Percentiles rank a stretch among this genome's conserved stretches.
Evolutionary conservation across 2,329 filamentous ascomycete species (phyloP).

Genomic region (Fusarium temperatum): DNA sequence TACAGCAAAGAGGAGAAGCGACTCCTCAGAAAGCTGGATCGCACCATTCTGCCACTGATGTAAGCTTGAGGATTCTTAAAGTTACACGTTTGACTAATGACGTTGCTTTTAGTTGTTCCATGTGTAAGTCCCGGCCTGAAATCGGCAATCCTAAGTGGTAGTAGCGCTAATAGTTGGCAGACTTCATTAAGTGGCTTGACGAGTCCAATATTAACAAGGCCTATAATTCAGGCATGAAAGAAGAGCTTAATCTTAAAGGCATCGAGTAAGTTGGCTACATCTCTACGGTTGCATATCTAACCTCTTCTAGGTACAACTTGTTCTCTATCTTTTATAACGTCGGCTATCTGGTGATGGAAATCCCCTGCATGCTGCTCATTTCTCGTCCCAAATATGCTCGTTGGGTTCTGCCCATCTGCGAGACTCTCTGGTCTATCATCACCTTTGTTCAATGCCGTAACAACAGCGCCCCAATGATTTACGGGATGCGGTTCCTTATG

Average conservation of each 20-base stretch:
- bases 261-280: slow-evolving; percentile 37
- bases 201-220: slow-evolving; percentile 47
- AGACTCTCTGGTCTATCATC: slow-evolving; percentile 27
- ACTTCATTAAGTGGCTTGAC: slow-evolving; percentile 48
- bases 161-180: slow-evolving; percentile 40
- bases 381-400: slow-evolving; percentile 31
- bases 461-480: slow-evolving; percentile 23
- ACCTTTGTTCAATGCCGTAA: slow-evolving; percentile 22
- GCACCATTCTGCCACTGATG: not conserved
- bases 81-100: not conserved
- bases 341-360: slow-evolving; percentile 40
- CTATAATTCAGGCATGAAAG: slow-evolving; percentile 53
- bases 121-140: not conserved
- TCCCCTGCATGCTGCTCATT: slow-evolving; percentile 41
- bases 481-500: slow-evolving; percentile 31
- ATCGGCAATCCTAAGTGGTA: not conserved
- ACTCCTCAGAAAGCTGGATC: not conserved
- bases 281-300: not conserved
- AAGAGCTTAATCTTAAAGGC: slow-evolving; percentile 46
- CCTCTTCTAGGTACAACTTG: slow-evolving; percentile 26
- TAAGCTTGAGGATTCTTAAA: too few relatives aligned
- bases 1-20: not conserved
- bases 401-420: slow-evolving; percentile 23
- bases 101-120: not conserved
- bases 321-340: slow-evolving; percentile 43